Percentiles rank a stretch among this genome's conserved stretches.
Evolutionary conservation across 345 rosid genomes (phyloP).

Genomic region (Eucalyptus victrix): DNA sequence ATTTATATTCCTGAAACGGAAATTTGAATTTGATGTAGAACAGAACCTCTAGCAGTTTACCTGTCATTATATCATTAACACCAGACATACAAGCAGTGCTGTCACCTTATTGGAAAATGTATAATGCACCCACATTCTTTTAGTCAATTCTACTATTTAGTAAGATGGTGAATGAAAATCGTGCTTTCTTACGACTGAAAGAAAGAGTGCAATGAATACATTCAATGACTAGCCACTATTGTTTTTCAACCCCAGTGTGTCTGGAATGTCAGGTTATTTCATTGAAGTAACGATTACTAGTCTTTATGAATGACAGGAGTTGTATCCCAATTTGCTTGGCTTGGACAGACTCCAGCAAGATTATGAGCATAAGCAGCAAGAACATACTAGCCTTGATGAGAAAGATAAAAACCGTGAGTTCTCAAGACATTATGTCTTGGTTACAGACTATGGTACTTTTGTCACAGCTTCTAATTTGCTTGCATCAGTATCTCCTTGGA

Average conservation of each 20-base stretch:
- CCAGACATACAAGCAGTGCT: background rate
- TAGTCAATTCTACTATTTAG: background rate
- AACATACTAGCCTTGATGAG: slow-evolving; percentile 59
- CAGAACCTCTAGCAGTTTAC: background rate
- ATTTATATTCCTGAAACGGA: background rate
- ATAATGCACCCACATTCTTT: background rate
- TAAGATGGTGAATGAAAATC: background rate
- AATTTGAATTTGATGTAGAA: background rate
- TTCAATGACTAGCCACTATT: background rate
- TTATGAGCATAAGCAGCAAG: slow-evolving; percentile 65
- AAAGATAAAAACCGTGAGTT: slow-evolving; percentile 24
- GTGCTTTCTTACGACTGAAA: background rate
- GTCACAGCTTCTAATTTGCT: background rate
- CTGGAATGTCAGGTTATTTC: background rate
- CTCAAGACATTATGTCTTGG: background rate
- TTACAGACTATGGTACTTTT: background rate
- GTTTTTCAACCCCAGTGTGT: background rate
- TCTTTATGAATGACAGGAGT: slow-evolving; percentile 38
- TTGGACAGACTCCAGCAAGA: slow-evolving; percentile 96
- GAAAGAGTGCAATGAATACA: background rate
- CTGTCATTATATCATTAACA: background rate
- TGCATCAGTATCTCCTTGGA: background rate
- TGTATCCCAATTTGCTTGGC: slow-evolving; percentile 81
- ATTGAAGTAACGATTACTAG: background rate
- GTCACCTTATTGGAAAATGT: background rate